Base-by-base conservation (phyloP, 495 filamentous ascomycete species). In the Lasiosphaeris hirsuta region DNA sequence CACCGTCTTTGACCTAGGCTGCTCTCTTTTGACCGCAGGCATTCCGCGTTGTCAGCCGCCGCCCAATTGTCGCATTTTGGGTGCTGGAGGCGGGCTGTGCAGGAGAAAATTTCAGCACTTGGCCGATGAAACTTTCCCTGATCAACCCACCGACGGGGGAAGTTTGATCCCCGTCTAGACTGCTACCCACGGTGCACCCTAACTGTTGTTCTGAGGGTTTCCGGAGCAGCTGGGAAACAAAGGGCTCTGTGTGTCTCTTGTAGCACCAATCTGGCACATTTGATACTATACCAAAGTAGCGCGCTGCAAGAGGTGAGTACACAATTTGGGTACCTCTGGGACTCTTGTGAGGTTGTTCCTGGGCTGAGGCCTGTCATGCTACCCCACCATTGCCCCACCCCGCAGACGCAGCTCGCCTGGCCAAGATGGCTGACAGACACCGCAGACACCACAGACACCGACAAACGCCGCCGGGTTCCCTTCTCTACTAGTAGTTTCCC, bases 381-480 rank as follows among this genome's bases (percentile, higher is more conserved):
- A 56, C 43, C 53, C 53, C 53, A 56, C 53, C 53, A 48, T 23
- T 8, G 7, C 35, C 41, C 52, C 52, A 46, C 52, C n/a, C 4
- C 23, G 15, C 18, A 17, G 15, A 36, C 36, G 10, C 35, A 14
- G n/a, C n/a, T 36, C 15, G 8, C 49, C 7, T 14, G 7, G 45
- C 45, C 45, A 45, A 23, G 43, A 6, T 45, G 18, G 18, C 43
- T 45, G 43, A 10, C 43, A 30, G 43, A 30, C 23, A 30, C 23
- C 23, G 23, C 23, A 30, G 23, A 30, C 23, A 30, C 23, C 23
- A 5, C 23, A 30, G 23, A 30, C 23, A 30, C 23, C 23, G 23
- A 30, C 23, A 30, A 30, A 30, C 23, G 23, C 23, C 23, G 23
- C 23, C 5, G 23, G 23, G 23, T 30, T 30, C 23, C 23, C 23